Percentiles rank a stretch among this genome's conserved stretches.
These are phyloP conservation scores for Incumbomyces delicatus DNA, from an alignment of 2,329 filamentous ascomycete genomes.

Conservation along the genomic window DNA sequence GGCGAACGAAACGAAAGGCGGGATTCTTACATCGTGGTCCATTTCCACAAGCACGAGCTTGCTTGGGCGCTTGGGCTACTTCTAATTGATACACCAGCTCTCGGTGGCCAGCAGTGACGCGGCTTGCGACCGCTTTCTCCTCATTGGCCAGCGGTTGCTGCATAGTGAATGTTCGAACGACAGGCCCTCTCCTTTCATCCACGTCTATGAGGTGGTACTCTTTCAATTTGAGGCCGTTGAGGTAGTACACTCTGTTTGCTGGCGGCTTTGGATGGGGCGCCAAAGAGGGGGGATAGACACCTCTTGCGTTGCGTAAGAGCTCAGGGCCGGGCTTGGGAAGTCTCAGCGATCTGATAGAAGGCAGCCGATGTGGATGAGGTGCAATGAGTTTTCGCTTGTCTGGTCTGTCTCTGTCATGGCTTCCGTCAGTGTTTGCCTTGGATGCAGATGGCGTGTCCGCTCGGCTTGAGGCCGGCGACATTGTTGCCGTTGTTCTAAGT, in stretches of 20 bases:
- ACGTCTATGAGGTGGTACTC: conserved; percentile 10
- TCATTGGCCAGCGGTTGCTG: conserved; percentile 41
- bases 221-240: neutral
- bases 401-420: too few species aligned
- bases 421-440: too few species aligned
- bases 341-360: too few species aligned
- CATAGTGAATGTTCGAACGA: conserved; percentile 33
- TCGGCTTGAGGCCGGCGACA: too few species aligned
- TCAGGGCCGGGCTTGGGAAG: too few species aligned
- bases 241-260: neutral
- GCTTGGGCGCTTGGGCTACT: conserved; percentile 88
- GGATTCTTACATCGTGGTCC: conserved; percentile 74
- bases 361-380: too few species aligned
- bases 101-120: conserved; percentile 64
- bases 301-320: too few species aligned
- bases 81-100: conserved; percentile 70
- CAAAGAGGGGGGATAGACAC: neutral
- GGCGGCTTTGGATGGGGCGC: neutral
- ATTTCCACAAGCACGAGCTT: conserved; percentile 87
- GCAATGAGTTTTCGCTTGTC: too few species aligned
- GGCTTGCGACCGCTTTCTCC: conserved; percentile 42
- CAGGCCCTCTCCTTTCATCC: too few species aligned
- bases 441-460: too few species aligned
- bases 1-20: conserved; percentile 7
- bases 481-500: too few species aligned